Percentiles rank a stretch among this genome's conserved stretches.
Evolutionary conservation across 1,284 basidiomycete genomes (phyloP).

Genomic region (Moesziomyces sp.): DNA sequence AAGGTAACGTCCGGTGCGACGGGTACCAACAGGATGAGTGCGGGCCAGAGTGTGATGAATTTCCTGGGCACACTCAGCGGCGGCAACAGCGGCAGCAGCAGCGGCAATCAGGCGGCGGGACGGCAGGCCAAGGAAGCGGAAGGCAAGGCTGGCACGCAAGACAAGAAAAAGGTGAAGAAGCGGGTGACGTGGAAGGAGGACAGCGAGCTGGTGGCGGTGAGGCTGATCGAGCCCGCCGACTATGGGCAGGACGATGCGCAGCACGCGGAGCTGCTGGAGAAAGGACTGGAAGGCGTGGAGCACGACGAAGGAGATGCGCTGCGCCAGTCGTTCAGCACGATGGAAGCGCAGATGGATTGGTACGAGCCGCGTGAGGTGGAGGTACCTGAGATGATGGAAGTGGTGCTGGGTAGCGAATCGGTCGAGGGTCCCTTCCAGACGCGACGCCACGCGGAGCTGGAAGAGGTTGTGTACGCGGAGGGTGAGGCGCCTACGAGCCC

Average conservation of each 20-base stretch:
- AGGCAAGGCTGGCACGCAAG: neutral
- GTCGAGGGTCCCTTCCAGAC: slow-evolving; percentile 39
- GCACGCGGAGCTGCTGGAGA: slow-evolving; percentile 6
- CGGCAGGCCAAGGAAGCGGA: neutral
- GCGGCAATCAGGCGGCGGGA: slow-evolving; percentile 15
- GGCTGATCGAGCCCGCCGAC: slow-evolving; percentile 50
- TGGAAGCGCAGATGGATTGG: slow-evolving; percentile 57
- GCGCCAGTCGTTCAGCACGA: slow-evolving; percentile 44
- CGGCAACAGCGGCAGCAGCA: slow-evolving; percentile 6
- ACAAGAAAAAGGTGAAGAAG: slow-evolving; percentile 42
- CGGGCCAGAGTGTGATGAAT: slow-evolving; percentile 29
- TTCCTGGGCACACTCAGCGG: slow-evolving; percentile 41
- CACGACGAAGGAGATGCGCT: slow-evolving; percentile 55
- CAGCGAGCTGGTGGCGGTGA: slow-evolving; percentile 47
- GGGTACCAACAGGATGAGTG: slow-evolving; percentile 4
- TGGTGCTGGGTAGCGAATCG: slow-evolving; percentile 27
- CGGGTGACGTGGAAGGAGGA: slow-evolving; percentile 52
- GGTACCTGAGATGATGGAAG: slow-evolving; percentile 1
- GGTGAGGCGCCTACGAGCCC: slow-evolving; percentile 12
- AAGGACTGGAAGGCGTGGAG: slow-evolving; percentile 22
- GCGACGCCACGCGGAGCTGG: slow-evolving; percentile 17
- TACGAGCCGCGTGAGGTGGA: slow-evolving; percentile 26
- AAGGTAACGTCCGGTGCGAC: slow-evolving; percentile 1
- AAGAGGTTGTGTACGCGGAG: slow-evolving; percentile 4
- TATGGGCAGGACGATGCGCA: slow-evolving; percentile 46